Conservation (phyloP, 306 rosid genomes). For the Myrica gale region DNA sequence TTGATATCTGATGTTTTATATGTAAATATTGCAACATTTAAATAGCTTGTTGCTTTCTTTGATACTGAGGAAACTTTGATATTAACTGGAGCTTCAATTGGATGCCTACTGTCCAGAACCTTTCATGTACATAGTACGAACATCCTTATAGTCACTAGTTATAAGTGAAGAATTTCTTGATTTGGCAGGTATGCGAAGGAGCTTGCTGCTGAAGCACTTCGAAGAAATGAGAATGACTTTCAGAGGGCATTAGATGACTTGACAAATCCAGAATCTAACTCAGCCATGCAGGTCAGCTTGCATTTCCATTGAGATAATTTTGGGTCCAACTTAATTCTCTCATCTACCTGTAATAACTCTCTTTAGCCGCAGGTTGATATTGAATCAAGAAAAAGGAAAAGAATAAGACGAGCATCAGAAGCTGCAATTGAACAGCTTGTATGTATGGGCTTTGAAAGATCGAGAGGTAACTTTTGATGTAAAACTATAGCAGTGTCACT, state of each 20-base stretch:
- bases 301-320: constrained; percentile 12
- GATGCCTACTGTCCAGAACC: not conserved
- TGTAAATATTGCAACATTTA: not conserved
- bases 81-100: constrained; percentile 7
- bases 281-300: constrained; percentile 61
- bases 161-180: constrained; percentile 18
- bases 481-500: not conserved
- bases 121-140: not conserved
- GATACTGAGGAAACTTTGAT: not conserved
- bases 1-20: not conserved
- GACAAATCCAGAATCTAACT: constrained; percentile 74
- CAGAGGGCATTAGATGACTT: constrained; percentile 80
- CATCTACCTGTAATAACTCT: constrained; percentile 17
- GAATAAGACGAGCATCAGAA: constrained; percentile 39
- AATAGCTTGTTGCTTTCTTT: not conserved
- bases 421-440: constrained; percentile 55
- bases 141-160: not conserved
- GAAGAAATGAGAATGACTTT: constrained; percentile 77
- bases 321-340: not conserved
- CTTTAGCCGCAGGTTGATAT: constrained; percentile 46
- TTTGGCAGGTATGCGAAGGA: constrained; percentile 66
- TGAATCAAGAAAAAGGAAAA: constrained; percentile 71
- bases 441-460: constrained; percentile 76
- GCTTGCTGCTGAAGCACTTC: constrained; percentile 88
- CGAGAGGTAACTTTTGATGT: constrained; percentile 50